Conservation (phyloP, 2,329 filamentous ascomycete species). For the Cytospora leucostoma region DNA sequence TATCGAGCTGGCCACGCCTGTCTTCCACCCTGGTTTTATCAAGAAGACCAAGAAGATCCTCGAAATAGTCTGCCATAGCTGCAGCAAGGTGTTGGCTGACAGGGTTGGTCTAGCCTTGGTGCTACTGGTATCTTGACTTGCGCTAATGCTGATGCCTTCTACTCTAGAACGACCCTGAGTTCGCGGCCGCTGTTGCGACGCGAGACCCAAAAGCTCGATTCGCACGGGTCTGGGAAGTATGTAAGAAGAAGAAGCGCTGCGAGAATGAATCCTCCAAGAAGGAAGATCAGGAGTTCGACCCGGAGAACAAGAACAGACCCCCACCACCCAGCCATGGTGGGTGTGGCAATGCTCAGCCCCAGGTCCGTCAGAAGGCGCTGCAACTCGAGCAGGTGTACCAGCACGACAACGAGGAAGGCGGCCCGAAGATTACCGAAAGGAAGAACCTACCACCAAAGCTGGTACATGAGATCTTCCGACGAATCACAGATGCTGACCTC, state of each 20-base stretch:
- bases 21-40: slow-evolving; percentile 94
- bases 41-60: slow-evolving; percentile 99
- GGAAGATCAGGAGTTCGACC: slow-evolving; percentile 68
- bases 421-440: slow-evolving; percentile 73
- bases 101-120: slow-evolving; percentile 75
- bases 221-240: slow-evolving; percentile 86
- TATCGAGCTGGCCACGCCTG: slow-evolving; percentile 94
- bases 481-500: slow-evolving; percentile 80
- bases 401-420: slow-evolving; percentile 60
- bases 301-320: slow-evolving; percentile 55
- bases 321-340: slow-evolving; percentile 73
- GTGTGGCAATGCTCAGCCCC: slow-evolving; percentile 88
- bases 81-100: slow-evolving; percentile 95
- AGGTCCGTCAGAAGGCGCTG: slow-evolving; percentile 83
- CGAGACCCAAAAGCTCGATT: slow-evolving; percentile 95
- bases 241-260: slow-evolving; percentile 84
- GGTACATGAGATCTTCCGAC: slow-evolving; percentile 83
- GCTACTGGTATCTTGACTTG: slow-evolving; percentile 46
- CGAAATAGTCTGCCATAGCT: slow-evolving; percentile 98
- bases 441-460: slow-evolving; percentile 79
- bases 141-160: slow-evolving; percentile 53
- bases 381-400: slow-evolving; percentile 61
- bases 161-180: slow-evolving; percentile 78
- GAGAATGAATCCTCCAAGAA: slow-evolving; percentile 73
- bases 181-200: slow-evolving; percentile 75